Base-by-base conservation (phyloP, 106 monocot genomes). In the Dendrobium chrysotoxum region DNA sequence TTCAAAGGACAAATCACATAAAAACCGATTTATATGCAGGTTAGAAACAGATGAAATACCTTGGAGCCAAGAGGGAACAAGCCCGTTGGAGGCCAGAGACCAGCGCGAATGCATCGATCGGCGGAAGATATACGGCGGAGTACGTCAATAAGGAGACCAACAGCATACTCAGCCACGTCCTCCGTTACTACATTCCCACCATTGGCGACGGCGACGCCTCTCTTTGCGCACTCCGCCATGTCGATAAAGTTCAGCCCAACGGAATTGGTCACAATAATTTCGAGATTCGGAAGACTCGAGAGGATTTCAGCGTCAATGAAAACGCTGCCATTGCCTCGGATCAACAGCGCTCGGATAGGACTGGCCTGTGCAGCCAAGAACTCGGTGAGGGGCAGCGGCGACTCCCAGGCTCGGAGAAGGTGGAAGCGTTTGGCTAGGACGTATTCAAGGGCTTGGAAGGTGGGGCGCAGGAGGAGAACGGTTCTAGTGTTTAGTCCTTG, bases 131-230 rank as follows among this genome's bases (percentile, higher is more conserved):
- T 53, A 23, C 78, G 17, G 20, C 87, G 83, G 28, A 87, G 78
- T 18, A 84, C 81, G 45, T 87, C 84, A 7, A 87, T 84, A 30
- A 84, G 26, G 13, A 83, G 58, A 23, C 87, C 87, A 5, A 87
- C 81, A 8, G 87, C 83, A 26, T 73, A 81, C 46, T 87, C 87
- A 41, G 87, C 83, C 7, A 53, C 78, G 65, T 87, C 84, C 10
- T 81, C 81, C n/a, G 83, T 61, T 28, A 80, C 81, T 26, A 73
- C 75, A 1, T 8, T 21, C 5, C 87, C 81, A 57, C 66, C 70
- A 66, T 78, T 84, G 78, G 78, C 71, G 28, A 87, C 83, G 44
- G 75, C 75, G n/a, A 87, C 25, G 4, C 81, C 87, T 39, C 81
- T 53, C 21, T 84, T 72, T 28, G 71, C 18, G 84, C 87, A 87